phyloP scores from a whole-genome alignment of 306 rosid genomes.

The Ochetophila trinervis region DNA sequence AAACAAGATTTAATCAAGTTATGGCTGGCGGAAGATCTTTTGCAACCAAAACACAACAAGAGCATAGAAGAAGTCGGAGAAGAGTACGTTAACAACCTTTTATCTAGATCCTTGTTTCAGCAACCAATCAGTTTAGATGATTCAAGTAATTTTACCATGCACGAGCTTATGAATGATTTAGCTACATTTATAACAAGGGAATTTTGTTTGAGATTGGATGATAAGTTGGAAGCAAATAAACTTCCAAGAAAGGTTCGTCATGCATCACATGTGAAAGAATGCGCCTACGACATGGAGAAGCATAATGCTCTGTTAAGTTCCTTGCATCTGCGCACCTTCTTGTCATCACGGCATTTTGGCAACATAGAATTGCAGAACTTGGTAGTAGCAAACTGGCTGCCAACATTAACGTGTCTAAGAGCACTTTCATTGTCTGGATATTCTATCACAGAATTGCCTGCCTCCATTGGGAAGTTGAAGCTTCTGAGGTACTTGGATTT shows the following conservation, averaged over 20 bases:
- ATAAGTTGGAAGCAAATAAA: background rate
- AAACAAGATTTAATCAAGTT: constrained; percentile 17
- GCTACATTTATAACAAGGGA: background rate
- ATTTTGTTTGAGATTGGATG: background rate
- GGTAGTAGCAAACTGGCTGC: background rate
- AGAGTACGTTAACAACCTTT: constrained; percentile 24
- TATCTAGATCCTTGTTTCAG: constrained; percentile 30
- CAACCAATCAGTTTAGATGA: background rate
- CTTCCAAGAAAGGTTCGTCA: background rate
- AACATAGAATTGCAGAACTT: background rate
- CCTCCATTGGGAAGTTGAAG: background rate
- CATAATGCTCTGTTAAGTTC: background rate
- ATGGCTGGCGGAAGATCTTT: constrained; percentile 42
- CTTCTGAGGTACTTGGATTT: constrained; percentile 6
- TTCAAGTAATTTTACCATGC: background rate
- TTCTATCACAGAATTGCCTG: background rate
- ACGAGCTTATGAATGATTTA: background rate
- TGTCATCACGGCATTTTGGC: background rate
- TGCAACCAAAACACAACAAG: background rate
- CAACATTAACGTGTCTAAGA: background rate
- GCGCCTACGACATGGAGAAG: background rate
- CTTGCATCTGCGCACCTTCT: background rate
- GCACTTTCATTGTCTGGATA: background rate
- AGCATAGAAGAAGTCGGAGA: constrained; percentile 8
- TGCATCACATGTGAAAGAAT: background rate